Base-by-base conservation (phyloP, 495 filamentous ascomycete species). In the Hypoxylon lienhwacheense region DNA sequence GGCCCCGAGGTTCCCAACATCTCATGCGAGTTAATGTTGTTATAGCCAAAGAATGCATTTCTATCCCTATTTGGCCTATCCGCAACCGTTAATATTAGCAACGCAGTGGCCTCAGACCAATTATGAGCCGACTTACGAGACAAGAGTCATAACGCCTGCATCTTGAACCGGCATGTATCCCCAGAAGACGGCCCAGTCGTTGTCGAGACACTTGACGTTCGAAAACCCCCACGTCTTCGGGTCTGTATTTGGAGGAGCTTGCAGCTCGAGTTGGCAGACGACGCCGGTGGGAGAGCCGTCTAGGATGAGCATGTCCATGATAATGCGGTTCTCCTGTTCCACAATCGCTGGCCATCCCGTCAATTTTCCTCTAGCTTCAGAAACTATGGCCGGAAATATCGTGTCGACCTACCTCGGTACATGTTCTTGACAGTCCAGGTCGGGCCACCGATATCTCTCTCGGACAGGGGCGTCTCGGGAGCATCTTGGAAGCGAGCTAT, bases 21-120 rank as follows among this genome's bases (percentile, higher is more conserved):
- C n/a, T 41, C 21, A 16, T 25, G 37, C 5, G 37, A 41, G n/a
- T 41, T 41, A 21, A 41, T 16, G 7, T 41, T 12, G 20, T 25
- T 25, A 41, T 41, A 41, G 22, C 37, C 37, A 41, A 41, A 41
- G 37, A 41, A 41, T 12, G 37, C 37, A 25, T 41, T 22, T 11
- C 37, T 24, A 41, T 41, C 37, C 5, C 19, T 41, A 7, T 21
- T 41, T 12, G 37, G 37, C 5, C 37, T 41, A 7, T 15, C 10
- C 35, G 12, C 8, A 4, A 4, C 17, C 19, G 11, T 21, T 20
- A 1, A 2, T 21, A 37, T 37, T n/a, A 37, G 35, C 8, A 8
- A 37, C 19, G 6, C 15, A 6, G 12, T n/a, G 6, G 8, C 2
- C 16, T 10, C 1, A 37, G 0, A 7, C 2, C 2, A 21, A 3